Evolutionary conservation across 2,329 filamentous ascomycete species (phyloP).

Genomic region (Byssoonygena ceratinophila): DNA sequence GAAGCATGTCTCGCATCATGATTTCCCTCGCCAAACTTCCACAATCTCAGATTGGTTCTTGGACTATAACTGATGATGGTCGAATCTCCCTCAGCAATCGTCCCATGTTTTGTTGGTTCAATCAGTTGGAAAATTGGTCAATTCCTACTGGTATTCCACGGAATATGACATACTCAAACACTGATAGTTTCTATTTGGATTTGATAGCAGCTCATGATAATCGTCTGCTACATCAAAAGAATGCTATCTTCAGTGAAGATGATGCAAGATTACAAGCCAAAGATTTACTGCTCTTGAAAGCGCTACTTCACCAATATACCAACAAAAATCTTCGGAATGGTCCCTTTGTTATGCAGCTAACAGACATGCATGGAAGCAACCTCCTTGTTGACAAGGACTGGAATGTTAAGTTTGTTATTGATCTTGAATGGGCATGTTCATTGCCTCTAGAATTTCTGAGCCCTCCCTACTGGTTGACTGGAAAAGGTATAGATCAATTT

Average conservation of each 20-base stretch:
- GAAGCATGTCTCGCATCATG: slow-evolving; percentile 16
- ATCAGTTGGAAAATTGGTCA: slow-evolving; percentile 19
- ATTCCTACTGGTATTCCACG: slow-evolving; percentile 21
- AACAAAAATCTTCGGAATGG: slow-evolving; percentile 23
- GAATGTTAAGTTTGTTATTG: slow-evolving; percentile 28
- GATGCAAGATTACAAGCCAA: slow-evolving; percentile 11
- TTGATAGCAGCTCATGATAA: slow-evolving; percentile 20
- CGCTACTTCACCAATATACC: slow-evolving; percentile 22
- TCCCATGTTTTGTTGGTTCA: slow-evolving; percentile 18
- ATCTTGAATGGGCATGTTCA: slow-evolving; percentile 26
- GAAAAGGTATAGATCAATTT: slow-evolving; percentile 2
- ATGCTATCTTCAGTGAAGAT: slow-evolving; percentile 11
- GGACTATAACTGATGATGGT: slow-evolving; percentile 20
- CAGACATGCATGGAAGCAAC: slow-evolving; percentile 27
- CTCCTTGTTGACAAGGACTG: slow-evolving; percentile 22
- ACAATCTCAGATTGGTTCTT: slow-evolving; percentile 19
- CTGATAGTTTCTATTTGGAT: slow-evolving; percentile 20
- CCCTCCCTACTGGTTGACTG: slow-evolving; percentile 22
- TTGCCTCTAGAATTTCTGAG: slow-evolving; percentile 23
- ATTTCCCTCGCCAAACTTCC: slow-evolving; percentile 16
- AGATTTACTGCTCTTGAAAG: slow-evolving; percentile 24
- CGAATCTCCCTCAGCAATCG: slow-evolving; percentile 18
- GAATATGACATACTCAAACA: slow-evolving; percentile 19
- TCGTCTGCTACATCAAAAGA: slow-evolving; percentile 20
- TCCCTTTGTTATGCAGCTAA: slow-evolving; percentile 28